Conservation (phyloP, 75 land plant species). For the Ceratopteris richardii region DNA sequence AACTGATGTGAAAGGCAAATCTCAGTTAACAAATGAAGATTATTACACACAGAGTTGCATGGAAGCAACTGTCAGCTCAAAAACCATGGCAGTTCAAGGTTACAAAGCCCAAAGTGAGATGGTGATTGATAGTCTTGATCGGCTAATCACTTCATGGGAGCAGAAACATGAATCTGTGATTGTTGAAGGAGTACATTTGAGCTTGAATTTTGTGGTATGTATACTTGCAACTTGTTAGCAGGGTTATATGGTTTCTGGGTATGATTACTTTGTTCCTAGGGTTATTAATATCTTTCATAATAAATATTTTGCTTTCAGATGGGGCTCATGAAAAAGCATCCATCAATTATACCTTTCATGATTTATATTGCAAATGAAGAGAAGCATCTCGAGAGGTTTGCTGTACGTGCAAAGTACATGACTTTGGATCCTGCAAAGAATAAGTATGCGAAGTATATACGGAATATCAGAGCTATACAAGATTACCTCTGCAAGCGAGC, state of each 20-base stretch:
- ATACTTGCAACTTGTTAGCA: too few relatives aligned
- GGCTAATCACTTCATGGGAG: constrained; percentile 93
- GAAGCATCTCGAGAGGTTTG: constrained; percentile 91
- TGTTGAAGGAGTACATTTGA: constrained; percentile 91
- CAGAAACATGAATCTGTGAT: constrained; percentile 78
- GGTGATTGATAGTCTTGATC: constrained; percentile 93
- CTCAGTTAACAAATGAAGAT: not conserved
- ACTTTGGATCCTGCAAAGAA: constrained; percentile 89
- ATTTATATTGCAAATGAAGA: constrained; percentile 83
- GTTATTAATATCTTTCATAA: too few relatives aligned
- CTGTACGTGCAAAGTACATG: constrained; percentile 98
- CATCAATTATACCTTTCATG: constrained; percentile 95
- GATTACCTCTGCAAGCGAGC: constrained; percentile 84
- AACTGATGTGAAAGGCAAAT: constrained; percentile 12
- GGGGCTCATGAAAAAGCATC: constrained; percentile 99
- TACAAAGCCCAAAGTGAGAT: constrained; percentile 95
- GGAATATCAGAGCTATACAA: constrained; percentile 87
- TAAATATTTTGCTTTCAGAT: constrained; percentile 43
- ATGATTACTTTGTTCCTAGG: too few relatives aligned
- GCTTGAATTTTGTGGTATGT: constrained; percentile 88
- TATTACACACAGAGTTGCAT: too few relatives aligned
- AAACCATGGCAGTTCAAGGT: constrained; percentile 75
- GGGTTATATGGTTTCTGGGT: too few relatives aligned
- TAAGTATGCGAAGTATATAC: constrained; percentile 91
- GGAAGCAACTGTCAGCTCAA: constrained; percentile 26